These are phyloP conservation scores for Lumnitzera racemosa DNA, from an alignment of 345 rosid genomes.

Conservation along the genomic window DNA sequence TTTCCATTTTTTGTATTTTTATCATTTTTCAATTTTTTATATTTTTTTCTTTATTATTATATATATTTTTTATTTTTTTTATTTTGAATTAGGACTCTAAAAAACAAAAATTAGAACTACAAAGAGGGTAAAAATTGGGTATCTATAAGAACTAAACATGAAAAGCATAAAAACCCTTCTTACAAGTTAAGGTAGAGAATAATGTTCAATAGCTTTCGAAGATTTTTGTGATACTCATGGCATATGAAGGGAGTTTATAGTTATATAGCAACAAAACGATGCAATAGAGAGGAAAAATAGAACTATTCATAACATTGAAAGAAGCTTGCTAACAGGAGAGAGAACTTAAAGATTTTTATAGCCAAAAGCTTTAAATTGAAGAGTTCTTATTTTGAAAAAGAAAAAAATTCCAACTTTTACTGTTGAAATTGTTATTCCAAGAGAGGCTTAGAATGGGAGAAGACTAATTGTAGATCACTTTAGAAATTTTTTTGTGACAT, in stretches of 20 bases:
- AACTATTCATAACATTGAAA: conserved; percentile 1
- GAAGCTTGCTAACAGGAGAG: not conserved
- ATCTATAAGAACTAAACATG: not conserved
- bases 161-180: not conserved
- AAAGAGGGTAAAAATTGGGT: too few species aligned
- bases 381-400: not conserved
- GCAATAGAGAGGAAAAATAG: not conserved
- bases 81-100: too few species aligned
- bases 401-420: not conserved
- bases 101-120: too few species aligned
- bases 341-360: not conserved
- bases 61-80: too few species aligned
- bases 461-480: not conserved
- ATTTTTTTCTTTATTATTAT: too few species aligned
- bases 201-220: not conserved
- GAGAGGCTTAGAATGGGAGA: not conserved
- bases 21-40: too few species aligned
- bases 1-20: too few species aligned
- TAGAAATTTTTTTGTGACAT: not conserved
- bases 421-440: not conserved
- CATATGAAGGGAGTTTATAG: not conserved
- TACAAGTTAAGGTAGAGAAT: not conserved
- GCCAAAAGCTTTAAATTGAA: not conserved
- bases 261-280: not conserved
- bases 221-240: not conserved